Conservation (phyloP, 2,329 filamentous ascomycete species). For the Pseudonectria foliicola region DNA sequence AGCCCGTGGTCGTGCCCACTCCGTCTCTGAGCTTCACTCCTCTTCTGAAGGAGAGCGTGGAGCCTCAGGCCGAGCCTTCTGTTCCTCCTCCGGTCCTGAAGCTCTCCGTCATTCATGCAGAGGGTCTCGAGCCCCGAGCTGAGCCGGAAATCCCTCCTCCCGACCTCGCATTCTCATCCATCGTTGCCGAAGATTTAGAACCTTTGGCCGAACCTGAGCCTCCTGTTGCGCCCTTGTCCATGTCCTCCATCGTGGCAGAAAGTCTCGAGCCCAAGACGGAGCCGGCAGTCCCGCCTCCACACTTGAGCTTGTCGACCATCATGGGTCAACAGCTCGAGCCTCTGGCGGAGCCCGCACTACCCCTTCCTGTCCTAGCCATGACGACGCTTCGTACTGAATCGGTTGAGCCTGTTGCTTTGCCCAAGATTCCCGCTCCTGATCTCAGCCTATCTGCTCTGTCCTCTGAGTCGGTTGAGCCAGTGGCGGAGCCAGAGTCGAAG, state of each 20-base stretch:
- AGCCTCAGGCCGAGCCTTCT: constrained; percentile 23
- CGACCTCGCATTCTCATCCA: constrained; percentile 18
- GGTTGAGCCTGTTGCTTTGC: constrained; percentile 24
- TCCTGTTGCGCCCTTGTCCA: constrained; percentile 14
- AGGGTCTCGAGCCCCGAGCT: constrained; percentile 23
- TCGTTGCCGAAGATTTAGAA: constrained; percentile 20
- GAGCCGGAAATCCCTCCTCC: constrained; percentile 18
- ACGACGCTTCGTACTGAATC: constrained; percentile 26
- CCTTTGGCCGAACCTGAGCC: constrained; percentile 19
- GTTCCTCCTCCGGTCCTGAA: constrained; percentile 18
- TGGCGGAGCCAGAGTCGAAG: constrained; percentile 4
- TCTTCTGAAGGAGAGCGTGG: constrained; percentile 29
- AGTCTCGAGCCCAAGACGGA: constrained; percentile 25
- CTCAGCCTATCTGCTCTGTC: constrained; percentile 14
- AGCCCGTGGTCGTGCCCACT: constrained; percentile 24
- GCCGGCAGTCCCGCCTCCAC: constrained; percentile 10
- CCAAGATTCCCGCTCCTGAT: constrained; percentile 4
- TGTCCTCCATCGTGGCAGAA: constrained; percentile 24
- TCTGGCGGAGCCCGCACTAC: constrained; percentile 18
- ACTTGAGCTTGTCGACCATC: constrained; percentile 22
- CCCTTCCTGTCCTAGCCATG: constrained; percentile 22
- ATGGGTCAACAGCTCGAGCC: constrained; percentile 19
- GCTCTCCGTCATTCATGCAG: constrained; percentile 19
- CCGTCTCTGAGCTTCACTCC: constrained; percentile 31
- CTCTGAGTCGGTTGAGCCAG: constrained; percentile 14